phyloP scores from a whole-genome alignment of 1,284 basidiomycete species.

The Mycosarcoma maydis region DNA sequence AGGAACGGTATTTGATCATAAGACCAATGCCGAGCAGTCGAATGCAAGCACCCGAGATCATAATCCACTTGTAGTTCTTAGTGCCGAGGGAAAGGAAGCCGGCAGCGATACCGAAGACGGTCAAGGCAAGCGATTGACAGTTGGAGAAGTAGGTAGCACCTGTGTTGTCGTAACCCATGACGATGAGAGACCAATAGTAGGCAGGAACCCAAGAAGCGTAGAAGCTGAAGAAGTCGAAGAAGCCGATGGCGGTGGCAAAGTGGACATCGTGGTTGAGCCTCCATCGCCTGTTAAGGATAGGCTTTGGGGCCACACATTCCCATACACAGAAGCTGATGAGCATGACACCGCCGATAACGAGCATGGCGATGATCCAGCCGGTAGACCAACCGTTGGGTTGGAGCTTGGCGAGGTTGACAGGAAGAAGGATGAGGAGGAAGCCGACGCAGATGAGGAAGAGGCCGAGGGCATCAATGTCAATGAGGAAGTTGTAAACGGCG shows the following conservation, averaged over 20 bases:
- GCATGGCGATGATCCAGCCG: slow-evolving; percentile 62
- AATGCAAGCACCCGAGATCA: slow-evolving; percentile 54
- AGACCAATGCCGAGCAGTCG: slow-evolving; percentile 63
- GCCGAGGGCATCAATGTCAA: slow-evolving; percentile 60
- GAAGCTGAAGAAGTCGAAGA: slow-evolving; percentile 65
- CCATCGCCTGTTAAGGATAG: slow-evolving; percentile 58
- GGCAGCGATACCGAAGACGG: slow-evolving; percentile 62
- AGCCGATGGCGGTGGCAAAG: slow-evolving; percentile 58
- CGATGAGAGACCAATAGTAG: slow-evolving; percentile 48
- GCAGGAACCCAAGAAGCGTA: slow-evolving; percentile 57
- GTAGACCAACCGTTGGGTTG: slow-evolving; percentile 52
- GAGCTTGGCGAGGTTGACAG: slow-evolving; percentile 51
- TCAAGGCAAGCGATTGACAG: slow-evolving; percentile 56
- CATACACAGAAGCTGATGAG: slow-evolving; percentile 51
- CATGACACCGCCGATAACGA: slow-evolving; percentile 56
- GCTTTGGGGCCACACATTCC: slow-evolving; percentile 57
- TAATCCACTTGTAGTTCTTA: slow-evolving; percentile 62
- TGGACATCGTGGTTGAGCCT: slow-evolving; percentile 63
- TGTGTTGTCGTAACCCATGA: slow-evolving; percentile 31
- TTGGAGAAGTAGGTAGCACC: slow-evolving; percentile 61
- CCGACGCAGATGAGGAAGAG: slow-evolving; percentile 62
- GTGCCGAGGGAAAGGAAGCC: slow-evolving; percentile 57
- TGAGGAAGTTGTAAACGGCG: slow-evolving; percentile 31
- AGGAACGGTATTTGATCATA: slow-evolving; percentile 62
- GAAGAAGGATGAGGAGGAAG: slow-evolving; percentile 60